phyloP scores from a whole-genome alignment of 176 grass and related monocot species.

The Avena eriantha region DNA sequence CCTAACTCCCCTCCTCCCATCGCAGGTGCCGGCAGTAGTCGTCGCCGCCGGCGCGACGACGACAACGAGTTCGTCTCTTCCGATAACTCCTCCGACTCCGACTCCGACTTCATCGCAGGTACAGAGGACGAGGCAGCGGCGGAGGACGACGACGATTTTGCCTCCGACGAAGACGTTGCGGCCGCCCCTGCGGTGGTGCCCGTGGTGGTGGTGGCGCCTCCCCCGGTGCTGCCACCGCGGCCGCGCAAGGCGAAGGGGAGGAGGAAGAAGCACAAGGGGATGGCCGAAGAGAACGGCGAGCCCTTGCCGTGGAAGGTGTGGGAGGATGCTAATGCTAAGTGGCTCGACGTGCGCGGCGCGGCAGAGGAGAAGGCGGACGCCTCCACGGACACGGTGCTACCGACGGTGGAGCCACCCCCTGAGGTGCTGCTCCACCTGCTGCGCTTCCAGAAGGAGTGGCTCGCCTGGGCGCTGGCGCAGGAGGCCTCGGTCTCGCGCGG shows the following conservation, averaged over 20 bases:
- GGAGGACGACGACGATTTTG: slow-evolving; percentile 41
- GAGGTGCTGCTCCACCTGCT: slow-evolving; percentile 72
- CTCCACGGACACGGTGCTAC: background rate
- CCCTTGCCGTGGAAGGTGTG: slow-evolving; percentile 69
- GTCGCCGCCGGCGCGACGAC: slow-evolving; percentile 41
- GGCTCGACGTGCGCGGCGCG: slow-evolving; percentile 48
- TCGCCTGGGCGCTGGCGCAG: slow-evolving; percentile 83
- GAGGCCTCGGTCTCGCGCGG: slow-evolving; percentile 63
- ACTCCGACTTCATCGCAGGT: slow-evolving; percentile 49
- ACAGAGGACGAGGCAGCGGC: slow-evolving; percentile 2
- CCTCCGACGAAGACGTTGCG: slow-evolving; percentile 29
- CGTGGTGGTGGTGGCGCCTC: slow-evolving; percentile 10
- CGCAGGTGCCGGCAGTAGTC: slow-evolving; percentile 37
- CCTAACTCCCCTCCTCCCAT: background rate
- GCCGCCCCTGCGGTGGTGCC: background rate
- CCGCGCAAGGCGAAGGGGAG: background rate
- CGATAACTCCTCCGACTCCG: slow-evolving; percentile 53
- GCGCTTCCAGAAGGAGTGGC: slow-evolving; percentile 97
- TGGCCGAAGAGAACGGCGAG: background rate
- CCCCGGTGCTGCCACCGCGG: background rate
- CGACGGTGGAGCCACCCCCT: slow-evolving; percentile 53
- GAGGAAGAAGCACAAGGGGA: slow-evolving; percentile 41
- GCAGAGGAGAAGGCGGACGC: background rate
- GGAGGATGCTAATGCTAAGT: slow-evolving; percentile 60
- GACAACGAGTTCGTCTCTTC: slow-evolving; percentile 28